A percentile compares a stretch with the other conserved stretches of the same genome.
Conservation (phyloP, 2,329 filamentous ascomycete genomes). For the Penicillium fuscoglaucum region DNA sequence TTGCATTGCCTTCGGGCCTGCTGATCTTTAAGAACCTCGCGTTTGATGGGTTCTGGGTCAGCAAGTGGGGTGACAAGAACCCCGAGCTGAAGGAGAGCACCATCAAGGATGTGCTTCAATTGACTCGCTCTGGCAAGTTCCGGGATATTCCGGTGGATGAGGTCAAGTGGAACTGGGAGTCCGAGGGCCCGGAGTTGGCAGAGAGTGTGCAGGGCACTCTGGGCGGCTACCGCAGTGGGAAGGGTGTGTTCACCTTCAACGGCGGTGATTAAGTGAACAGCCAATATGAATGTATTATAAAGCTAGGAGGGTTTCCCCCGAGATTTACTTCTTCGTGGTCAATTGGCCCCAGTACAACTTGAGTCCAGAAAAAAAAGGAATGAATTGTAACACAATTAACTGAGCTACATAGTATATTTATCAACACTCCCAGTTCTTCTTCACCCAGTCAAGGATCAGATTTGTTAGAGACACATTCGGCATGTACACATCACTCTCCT, state of each 20-base stretch:
- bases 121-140: conserved; percentile 75
- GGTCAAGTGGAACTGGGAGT: conserved; percentile 80
- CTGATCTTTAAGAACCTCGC: conserved; percentile 91
- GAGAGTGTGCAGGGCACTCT: conserved; percentile 79
- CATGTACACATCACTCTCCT: conserved; percentile 55
- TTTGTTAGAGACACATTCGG: conserved; percentile 56
- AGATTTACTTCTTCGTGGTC: background rate
- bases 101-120: conserved; percentile 77
- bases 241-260: conserved; percentile 84
- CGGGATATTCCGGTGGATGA: conserved; percentile 79
- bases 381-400: background rate
- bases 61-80: conserved; percentile 78
- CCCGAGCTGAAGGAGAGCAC: conserved; percentile 72
- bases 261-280: conserved; percentile 35
- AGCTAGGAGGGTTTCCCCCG: background rate
- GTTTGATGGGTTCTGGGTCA: conserved; percentile 95
- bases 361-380: background rate
- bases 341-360: background rate
- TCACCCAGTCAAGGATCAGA: conserved; percentile 61
- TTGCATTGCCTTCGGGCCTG: conserved; percentile 75
- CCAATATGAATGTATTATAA: conserved; percentile 1
- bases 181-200: conserved; percentile 66
- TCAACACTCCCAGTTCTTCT: conserved; percentile 53
- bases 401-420: background rate
- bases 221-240: conserved; percentile 79